phyloP scores from a whole-genome alignment of 2,329 filamentous ascomycete species.

The Aspergillus melleus region DNA sequence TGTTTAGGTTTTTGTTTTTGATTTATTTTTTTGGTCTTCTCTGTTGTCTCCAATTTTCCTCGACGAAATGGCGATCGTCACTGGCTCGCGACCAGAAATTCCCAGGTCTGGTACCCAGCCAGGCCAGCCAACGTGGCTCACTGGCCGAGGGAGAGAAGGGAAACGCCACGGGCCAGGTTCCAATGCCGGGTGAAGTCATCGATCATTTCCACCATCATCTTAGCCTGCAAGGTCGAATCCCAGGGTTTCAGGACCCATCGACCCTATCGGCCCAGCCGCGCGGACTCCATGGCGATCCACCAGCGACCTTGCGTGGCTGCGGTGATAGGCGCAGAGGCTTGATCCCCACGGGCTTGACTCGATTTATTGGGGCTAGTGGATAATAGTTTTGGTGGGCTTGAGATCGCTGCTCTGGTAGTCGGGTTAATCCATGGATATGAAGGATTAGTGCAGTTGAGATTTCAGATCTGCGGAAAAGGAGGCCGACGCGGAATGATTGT shows the following conservation, averaged over 20 bases:
- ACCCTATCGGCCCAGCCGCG: conserved; percentile 7
- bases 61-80: conserved; percentile 6
- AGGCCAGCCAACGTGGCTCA: conserved; percentile 29
- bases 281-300: conserved; percentile 5
- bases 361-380: neutral
- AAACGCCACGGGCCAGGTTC: conserved; percentile 11
- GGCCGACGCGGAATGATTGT: neutral
- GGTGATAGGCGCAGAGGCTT: neutral
- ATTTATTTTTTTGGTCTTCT: conserved; percentile 9
- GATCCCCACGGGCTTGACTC: conserved; percentile 1
- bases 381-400: neutral
- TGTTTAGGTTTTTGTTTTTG: conserved; percentile 7
- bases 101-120: conserved; percentile 18
- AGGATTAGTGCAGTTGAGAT: neutral
- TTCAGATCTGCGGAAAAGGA: neutral
- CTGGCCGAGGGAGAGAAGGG: neutral
- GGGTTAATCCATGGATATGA: neutral
- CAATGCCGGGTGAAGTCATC: conserved; percentile 11
- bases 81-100: conserved; percentile 6
- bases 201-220: conserved; percentile 1
- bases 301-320: neutral
- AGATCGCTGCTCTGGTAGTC: neutral
- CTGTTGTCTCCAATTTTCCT: neutral
- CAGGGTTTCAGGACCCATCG: neutral
- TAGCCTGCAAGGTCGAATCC: conserved; percentile 7